Evolutionary conservation across 1,139 yeast genomes (phyloP).

Genomic region (Candida glucosophila): DNA sequence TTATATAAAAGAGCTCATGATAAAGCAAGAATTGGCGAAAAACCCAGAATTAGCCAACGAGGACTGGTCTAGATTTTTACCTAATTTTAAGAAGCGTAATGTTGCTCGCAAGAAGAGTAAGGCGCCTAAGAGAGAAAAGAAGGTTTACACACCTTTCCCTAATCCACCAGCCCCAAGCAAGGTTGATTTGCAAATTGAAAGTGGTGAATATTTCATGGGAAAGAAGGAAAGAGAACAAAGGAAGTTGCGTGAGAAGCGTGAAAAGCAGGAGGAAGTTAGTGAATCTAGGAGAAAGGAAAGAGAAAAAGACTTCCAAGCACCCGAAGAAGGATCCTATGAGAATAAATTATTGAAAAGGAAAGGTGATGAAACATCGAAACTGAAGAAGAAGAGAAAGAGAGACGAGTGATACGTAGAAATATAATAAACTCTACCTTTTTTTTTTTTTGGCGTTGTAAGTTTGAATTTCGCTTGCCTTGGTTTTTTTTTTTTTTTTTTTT

Average conservation of each 20-base stretch:
- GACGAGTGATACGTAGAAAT: no score
- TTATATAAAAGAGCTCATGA: slow-evolving; percentile 95
- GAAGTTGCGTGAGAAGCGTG: slow-evolving; percentile 69
- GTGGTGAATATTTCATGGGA: slow-evolving; percentile 96
- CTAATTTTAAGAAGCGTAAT: slow-evolving; percentile 93
- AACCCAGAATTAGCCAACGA: slow-evolving; percentile 93
- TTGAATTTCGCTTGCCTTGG: no score
- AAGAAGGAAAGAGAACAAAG: slow-evolving; percentile 71
- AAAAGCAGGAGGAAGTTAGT: slow-evolving; percentile 65
- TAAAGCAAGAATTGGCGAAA: slow-evolving; percentile 87
- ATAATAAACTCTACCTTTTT: no score
- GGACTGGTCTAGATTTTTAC: slow-evolving; percentile 95
- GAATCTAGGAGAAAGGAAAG: slow-evolving; percentile 62
- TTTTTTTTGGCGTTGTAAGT: no score
- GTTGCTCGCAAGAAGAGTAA: slow-evolving; percentile 90
- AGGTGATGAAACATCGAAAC: slow-evolving; percentile 10
- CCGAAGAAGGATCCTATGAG: slow-evolving; percentile 58
- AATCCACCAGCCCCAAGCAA: slow-evolving; percentile 96
- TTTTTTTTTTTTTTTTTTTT: slow-evolving; percentile 3
- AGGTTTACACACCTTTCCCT: slow-evolving; percentile 97
- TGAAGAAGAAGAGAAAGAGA: slow-evolving; percentile 12
- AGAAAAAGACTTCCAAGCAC: slow-evolving; percentile 75
- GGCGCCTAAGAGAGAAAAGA: slow-evolving; percentile 56
- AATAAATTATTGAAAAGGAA: slow-evolving; percentile 20
- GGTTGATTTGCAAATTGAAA: slow-evolving; percentile 93